These are phyloP conservation scores for Musa balbisiana DNA, from an alignment of 202 grass and related monocot genomes.

Conservation along the genomic window DNA sequence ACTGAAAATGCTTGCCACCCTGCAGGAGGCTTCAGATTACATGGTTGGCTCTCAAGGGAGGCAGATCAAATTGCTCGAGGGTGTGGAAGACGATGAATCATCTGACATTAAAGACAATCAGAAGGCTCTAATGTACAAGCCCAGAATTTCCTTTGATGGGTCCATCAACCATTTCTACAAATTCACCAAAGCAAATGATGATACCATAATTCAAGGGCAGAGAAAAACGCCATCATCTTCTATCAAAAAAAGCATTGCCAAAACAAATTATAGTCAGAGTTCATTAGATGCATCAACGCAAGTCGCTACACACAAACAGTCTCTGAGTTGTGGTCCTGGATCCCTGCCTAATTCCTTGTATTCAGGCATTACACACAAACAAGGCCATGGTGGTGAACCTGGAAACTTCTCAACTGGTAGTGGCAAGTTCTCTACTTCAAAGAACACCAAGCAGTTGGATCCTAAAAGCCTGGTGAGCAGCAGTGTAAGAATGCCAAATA, in stretches of 20 bases:
- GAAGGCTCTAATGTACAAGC: constrained; percentile 26
- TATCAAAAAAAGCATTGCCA: constrained; percentile 5
- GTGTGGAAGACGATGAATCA: constrained; percentile 42
- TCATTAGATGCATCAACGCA: constrained; percentile 33
- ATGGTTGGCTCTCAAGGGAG: constrained; percentile 42
- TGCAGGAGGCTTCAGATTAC: constrained; percentile 79
- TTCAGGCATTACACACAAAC: not conserved
- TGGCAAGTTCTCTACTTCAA: not conserved
- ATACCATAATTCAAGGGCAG: constrained; percentile 2
- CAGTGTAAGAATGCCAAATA: constrained; percentile 62
- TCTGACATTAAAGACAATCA: constrained; percentile 18
- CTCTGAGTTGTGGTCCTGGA: constrained; percentile 20
- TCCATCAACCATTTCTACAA: not conserved
- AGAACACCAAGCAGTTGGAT: not conserved
- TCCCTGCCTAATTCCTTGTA: constrained; percentile 4
- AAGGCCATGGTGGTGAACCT: constrained; percentile 15
- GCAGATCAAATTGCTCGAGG: constrained; percentile 61
- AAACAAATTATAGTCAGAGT: constrained; percentile 14
- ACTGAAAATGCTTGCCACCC: constrained; percentile 75
- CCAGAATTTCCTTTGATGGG: constrained; percentile 23
- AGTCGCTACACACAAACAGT: constrained; percentile 31
- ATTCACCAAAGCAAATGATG: not conserved
- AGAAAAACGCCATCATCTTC: constrained; percentile 4
- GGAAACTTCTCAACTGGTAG: not conserved
- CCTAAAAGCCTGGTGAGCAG: constrained; percentile 23